Conservation (phyloP, 768 basidiomycete species). For the Lactarius hengduanensis region DNA sequence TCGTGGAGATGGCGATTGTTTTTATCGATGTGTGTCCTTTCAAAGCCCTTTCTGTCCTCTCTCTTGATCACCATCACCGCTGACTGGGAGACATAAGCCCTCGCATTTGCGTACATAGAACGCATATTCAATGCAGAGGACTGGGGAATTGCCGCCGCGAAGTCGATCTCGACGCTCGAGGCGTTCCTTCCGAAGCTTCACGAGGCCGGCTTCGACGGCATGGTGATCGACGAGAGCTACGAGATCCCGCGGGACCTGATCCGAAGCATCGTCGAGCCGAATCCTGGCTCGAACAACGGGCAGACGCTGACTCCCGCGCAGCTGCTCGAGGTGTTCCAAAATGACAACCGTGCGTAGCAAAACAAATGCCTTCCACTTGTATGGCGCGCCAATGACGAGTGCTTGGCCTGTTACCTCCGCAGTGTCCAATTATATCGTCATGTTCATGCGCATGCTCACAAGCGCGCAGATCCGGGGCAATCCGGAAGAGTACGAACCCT, state of each 20-base stretch:
- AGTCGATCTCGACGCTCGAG: conserved; percentile 51
- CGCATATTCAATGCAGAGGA: conserved; percentile 55
- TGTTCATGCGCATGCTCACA: conserved; percentile 79
- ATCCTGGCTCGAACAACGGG: conserved; percentile 30
- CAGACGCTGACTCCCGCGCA: conserved; percentile 37
- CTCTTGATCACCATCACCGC: conserved; percentile 21
- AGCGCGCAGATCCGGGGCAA: conserved; percentile 76
- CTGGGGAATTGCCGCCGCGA: conserved; percentile 44
- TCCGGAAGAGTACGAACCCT: conserved; percentile 59
- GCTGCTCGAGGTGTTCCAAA: conserved; percentile 55
- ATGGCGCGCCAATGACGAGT: not conserved
- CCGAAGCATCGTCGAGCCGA: conserved; percentile 41
- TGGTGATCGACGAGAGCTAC: conserved; percentile 76
- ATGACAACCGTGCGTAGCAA: conserved; percentile 35
- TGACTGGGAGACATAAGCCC: conserved; percentile 46
- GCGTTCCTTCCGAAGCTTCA: conserved; percentile 51
- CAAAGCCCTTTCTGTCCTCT: not conserved
- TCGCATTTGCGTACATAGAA: conserved; percentile 80
- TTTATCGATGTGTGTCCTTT: conserved; percentile 69
- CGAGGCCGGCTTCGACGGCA: conserved; percentile 57
- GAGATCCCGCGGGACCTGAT: conserved; percentile 58
- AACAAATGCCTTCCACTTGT: conserved; percentile 36
- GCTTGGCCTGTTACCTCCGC: not conserved
- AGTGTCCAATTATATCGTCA: conserved; percentile 74
- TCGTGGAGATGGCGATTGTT: conserved; percentile 84